Conservation (phyloP, 805 yeast species). For the Yueomyces sp. region DNA sequence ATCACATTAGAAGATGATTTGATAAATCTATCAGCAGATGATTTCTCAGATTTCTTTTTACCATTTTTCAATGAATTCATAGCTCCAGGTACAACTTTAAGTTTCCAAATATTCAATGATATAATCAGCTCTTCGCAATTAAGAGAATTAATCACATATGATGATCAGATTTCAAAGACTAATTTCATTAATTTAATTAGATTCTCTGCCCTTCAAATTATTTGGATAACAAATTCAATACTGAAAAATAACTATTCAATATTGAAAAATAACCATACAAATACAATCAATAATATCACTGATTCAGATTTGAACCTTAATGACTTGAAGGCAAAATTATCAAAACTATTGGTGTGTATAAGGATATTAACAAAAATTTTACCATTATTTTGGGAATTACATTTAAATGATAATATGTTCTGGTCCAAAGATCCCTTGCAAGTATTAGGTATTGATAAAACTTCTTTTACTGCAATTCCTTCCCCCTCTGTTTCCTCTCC, state of each 20-base stretch:
- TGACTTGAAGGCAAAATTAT: conserved; percentile 4
- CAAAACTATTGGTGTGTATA: conserved; percentile 41
- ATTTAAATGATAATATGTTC: conserved; percentile 14
- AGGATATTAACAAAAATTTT: conserved; percentile 50
- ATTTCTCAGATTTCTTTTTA: too few relatives aligned
- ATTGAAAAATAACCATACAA: too few relatives aligned
- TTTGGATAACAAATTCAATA: conserved; percentile 13
- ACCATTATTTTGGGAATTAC: conserved; percentile 55
- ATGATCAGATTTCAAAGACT: conserved; percentile 18
- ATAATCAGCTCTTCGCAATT: conserved; percentile 46
- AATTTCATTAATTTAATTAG: conserved; percentile 45
- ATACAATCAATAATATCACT: neutral
- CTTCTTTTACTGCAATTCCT: neutral
- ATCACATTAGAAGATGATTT: too few relatives aligned
- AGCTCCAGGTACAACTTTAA: conserved; percentile 5
- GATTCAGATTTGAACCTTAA: neutral
- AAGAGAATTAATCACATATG: conserved; percentile 42
- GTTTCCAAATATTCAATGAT: conserved; percentile 22
- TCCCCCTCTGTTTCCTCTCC: too few relatives aligned
- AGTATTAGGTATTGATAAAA: conserved; percentile 1
- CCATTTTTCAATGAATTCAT: conserved; percentile 5
- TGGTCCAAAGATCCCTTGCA: conserved; percentile 8
- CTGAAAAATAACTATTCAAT: too few relatives aligned
- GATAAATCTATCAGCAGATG: too few relatives aligned
- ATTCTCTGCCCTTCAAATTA: conserved; percentile 24